Evolutionary conservation across 164 flowering plant genomes (phyloP), one percentile per base, ranked within the genome.

Genomic region (Stephania cephalantha): DNA sequence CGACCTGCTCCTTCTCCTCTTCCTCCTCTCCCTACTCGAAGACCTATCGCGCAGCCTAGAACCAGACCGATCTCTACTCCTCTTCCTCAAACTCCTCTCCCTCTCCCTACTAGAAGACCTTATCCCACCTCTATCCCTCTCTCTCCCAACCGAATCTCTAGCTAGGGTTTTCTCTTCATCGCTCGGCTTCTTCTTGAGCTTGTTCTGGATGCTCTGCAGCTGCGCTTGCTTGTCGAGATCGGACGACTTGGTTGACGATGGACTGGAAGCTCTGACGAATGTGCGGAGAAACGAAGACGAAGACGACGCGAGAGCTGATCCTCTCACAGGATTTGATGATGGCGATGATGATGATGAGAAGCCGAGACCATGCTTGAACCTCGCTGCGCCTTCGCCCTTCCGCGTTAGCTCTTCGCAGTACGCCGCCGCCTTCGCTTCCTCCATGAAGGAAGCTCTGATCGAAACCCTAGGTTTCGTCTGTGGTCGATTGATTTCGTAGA

Each of bases 401-500:
- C 96, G 93, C 4, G 93, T 89, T 31, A 95, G 86, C 82, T 95
- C 99, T 71, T 95, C 95, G 89, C 91, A 95, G 85, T 90, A 90
- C 6, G 97, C 97, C 18, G 94, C 94, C 0, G 95, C 93, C 75
- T 90, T 95, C 35, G 83, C 89, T 83, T 95, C 98, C 85, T 93
- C 98, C 98, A 95, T 93, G 72, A 46, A 61, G 11, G 79, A 44
- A 44, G 52, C 30, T 6, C 15, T 31, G 22, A 15, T 22, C 53
- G 8, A 64, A 72, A 72, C 75, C 71, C 35, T 66, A 30, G 31
- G 35, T 25, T 25, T 8, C 17, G 25, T 25, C 10, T 25, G 65
- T 58, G 17, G n/a, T 35, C 42, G 42, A 35, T 35, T 1, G 42
- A 35, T 35, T 35, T 35, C 42, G 42, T 2, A 35, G 42, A 35